Evolutionary conservation across 768 basidiomycete genomes (phyloP).

Genomic region (Collybiopsis confluens): DNA sequence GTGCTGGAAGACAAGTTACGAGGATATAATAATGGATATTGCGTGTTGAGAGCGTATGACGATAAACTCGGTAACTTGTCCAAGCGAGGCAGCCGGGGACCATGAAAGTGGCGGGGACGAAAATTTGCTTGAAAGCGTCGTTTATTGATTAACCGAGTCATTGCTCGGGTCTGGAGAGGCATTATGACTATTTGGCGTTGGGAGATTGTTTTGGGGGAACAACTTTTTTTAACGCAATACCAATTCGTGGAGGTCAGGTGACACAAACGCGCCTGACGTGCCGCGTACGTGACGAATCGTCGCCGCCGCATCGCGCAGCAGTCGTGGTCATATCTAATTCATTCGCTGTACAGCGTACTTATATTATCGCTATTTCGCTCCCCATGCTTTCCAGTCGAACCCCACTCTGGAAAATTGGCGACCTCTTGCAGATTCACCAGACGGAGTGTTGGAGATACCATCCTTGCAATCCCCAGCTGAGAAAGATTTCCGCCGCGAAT

Average conservation of each 20-base stretch:
- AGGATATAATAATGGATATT: background rate
- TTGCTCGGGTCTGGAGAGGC: background rate
- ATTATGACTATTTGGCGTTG: too few relatives aligned
- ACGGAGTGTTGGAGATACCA: too few relatives aligned
- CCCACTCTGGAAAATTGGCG: background rate
- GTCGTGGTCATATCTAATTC: too few relatives aligned
- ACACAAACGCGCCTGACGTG: too few relatives aligned
- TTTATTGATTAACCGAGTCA: background rate
- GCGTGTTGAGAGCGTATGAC: background rate
- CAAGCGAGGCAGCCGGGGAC: background rate
- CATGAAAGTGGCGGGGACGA: background rate
- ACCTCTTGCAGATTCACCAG: background rate
- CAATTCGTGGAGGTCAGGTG: too few relatives aligned
- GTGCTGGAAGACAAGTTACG: background rate
- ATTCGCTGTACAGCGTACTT: too few relatives aligned
- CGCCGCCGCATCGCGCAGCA: too few relatives aligned
- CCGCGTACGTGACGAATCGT: too few relatives aligned
- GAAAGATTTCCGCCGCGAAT: background rate
- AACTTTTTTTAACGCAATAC: too few relatives aligned
- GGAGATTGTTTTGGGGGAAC: too few relatives aligned
- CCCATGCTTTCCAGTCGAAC: conserved; percentile 8
- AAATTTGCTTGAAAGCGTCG: background rate
- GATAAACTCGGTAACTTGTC: background rate
- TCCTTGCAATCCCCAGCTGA: background rate
- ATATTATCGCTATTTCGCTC: background rate